Evolutionary conservation across 164 flowering plant species (phyloP).

Genomic region (Umbellularia californica): DNA sequence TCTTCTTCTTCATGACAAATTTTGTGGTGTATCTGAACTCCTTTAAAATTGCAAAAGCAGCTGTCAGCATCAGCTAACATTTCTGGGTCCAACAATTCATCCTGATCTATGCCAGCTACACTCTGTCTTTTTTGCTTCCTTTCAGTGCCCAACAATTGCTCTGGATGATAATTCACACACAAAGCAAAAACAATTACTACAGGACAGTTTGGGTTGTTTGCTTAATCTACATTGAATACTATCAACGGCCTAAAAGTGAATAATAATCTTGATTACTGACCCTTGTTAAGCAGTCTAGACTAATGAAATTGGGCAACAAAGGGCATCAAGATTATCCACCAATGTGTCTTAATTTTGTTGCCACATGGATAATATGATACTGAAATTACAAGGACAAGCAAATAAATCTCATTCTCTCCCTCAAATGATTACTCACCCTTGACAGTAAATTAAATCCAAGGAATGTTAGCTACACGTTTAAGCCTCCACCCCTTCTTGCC

Average conservation of each 20-base stretch:
- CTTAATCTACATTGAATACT: not conserved
- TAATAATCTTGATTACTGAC: not conserved
- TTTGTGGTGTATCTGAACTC: conserved; percentile 84
- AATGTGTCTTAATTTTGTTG: not conserved
- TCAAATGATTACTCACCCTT: too few relatives aligned
- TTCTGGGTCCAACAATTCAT: conserved; percentile 65
- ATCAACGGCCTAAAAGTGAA: not conserved
- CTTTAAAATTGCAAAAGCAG: conserved; percentile 69
- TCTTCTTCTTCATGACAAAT: conserved; percentile 34
- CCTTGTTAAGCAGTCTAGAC: not conserved
- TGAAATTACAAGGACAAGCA: too few relatives aligned
- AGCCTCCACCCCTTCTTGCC: too few relatives aligned
- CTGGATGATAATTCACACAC: conserved; percentile 19
- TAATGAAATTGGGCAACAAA: not conserved
- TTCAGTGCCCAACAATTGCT: conserved; percentile 27
- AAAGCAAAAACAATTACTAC: not conserved
- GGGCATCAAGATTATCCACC: not conserved
- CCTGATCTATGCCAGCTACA: conserved; percentile 87
- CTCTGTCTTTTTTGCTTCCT: conserved; percentile 28
- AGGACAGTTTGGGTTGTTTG: not conserved
- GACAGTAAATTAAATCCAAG: too few relatives aligned
- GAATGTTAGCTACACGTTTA: too few relatives aligned
- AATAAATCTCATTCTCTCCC: too few relatives aligned
- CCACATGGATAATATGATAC: not conserved
- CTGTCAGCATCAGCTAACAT: conserved; percentile 87